These are phyloP conservation scores for Hawksworthiomyces lignivorus DNA, from an alignment of 2,329 filamentous ascomycete species.

Conservation along the genomic window DNA sequence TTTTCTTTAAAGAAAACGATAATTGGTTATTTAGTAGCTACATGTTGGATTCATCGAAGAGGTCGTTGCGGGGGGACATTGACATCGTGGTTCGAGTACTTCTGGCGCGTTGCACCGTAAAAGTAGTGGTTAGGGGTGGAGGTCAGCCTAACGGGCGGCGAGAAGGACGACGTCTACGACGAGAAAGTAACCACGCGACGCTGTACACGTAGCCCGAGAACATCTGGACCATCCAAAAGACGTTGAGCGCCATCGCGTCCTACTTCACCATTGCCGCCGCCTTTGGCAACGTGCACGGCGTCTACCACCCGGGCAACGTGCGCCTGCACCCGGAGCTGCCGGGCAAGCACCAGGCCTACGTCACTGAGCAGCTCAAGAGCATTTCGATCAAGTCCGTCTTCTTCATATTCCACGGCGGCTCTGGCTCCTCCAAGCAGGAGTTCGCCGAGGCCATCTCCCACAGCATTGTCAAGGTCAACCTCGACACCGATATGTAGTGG, in stretches of 20 bases:
- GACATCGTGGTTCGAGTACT: conserved; percentile 84
- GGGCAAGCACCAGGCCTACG: conserved; percentile 89
- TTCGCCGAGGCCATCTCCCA: conserved; percentile 81
- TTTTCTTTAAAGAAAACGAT: conserved; percentile 86
- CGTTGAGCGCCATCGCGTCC: conserved; percentile 75
- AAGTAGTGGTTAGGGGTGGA: conserved; percentile 99
- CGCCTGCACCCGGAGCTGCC: conserved; percentile 94
- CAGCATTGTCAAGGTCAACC: conserved; percentile 98
- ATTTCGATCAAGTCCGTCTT: conserved; percentile 86
- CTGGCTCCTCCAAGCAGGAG: conserved; percentile 83
- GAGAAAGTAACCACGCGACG: conserved; percentile 94
- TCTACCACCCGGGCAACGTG: conserved; percentile 74
- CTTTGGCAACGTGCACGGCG: conserved; percentile 98
- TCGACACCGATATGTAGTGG: conserved; percentile 96
- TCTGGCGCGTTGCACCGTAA: conserved; percentile 90
- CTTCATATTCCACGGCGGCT: conserved; percentile 99
- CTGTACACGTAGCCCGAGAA: conserved; percentile 98
- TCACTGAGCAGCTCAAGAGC: conserved; percentile 68
- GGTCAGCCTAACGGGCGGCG: conserved; percentile 69
- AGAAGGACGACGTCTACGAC: conserved; percentile 67
- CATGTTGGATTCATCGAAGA: conserved; percentile 98
- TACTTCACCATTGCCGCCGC: conserved; percentile 98
- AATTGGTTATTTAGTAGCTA: conserved; percentile 85
- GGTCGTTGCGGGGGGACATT: conserved; percentile 84
- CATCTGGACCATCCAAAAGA: conserved; percentile 84